phyloP scores from a whole-genome alignment of 2,329 filamentous ascomycete genomes.

The Fusarium burgessii region DNA sequence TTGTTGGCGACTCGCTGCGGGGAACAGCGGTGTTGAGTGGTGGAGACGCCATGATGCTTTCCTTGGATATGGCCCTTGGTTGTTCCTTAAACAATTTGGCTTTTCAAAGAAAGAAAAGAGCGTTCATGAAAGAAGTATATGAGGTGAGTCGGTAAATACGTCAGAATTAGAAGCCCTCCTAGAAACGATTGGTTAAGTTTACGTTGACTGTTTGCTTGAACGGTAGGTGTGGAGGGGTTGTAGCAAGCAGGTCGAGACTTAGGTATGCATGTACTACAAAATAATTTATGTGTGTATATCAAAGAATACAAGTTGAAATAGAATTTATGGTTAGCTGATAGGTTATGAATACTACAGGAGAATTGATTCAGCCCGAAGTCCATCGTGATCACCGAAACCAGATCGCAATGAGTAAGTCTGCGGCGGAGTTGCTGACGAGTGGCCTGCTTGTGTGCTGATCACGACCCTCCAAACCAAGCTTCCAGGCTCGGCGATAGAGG shows the following conservation, averaged over 20 bases:
- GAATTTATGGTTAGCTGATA: background rate
- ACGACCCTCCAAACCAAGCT: conserved; percentile 17
- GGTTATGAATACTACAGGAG: background rate
- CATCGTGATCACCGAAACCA: conserved; percentile 25
- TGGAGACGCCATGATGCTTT: conserved; percentile 49
- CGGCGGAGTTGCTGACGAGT: conserved; percentile 24
- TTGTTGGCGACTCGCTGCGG: conserved; percentile 64
- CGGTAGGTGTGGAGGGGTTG: conserved; percentile 26
- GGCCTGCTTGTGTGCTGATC: conserved; percentile 40
- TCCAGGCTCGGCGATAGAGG: conserved; percentile 9
- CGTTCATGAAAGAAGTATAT: background rate
- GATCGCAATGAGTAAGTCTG: conserved; percentile 5
- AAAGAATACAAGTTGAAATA: conserved; percentile 1
- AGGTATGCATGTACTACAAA: background rate
- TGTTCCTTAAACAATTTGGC: background rate
- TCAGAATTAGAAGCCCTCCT: conserved; percentile 20
- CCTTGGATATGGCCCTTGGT: background rate
- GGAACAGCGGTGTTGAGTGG: conserved; percentile 41
- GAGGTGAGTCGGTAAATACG: conserved; percentile 17
- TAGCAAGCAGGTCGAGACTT: background rate
- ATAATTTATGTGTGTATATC: background rate
- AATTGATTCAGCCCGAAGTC: conserved; percentile 8
- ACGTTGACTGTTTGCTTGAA: conserved; percentile 4
- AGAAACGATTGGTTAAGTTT: conserved; percentile 20
- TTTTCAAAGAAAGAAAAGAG: background rate